Conservation (phyloP, 345 rosid species). For the Salix arbutifolia region DNA sequence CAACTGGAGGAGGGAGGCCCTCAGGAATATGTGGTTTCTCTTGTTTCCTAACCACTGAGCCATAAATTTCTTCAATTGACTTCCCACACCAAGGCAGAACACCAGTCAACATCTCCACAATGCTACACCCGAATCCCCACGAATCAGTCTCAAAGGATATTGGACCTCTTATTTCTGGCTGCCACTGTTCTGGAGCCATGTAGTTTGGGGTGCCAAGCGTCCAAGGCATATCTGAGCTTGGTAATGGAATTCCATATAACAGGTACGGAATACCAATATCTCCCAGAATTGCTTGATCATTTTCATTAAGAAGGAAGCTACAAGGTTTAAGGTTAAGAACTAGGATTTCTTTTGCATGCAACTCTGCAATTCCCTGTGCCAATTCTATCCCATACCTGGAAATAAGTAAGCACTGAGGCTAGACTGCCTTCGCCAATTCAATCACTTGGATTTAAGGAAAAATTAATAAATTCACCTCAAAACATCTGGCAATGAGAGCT, state of each 20-base stretch:
- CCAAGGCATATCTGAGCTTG: conserved; percentile 56
- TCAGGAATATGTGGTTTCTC: conserved; percentile 62
- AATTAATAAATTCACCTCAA: conserved; percentile 50
- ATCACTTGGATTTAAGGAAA: background rate
- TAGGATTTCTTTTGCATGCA: conserved; percentile 66
- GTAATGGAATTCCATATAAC: conserved; percentile 62
- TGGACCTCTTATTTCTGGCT: conserved; percentile 84
- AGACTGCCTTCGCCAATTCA: background rate
- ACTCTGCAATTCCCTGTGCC: conserved; percentile 58
- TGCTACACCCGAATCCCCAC: conserved; percentile 93
- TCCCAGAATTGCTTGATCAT: conserved; percentile 64
- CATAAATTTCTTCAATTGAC: conserved; percentile 57
- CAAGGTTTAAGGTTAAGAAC: conserved; percentile 78
- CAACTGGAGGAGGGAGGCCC: conserved; percentile 70
- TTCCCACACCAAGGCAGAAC: conserved; percentile 76
- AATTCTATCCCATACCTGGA: conserved; percentile 71
- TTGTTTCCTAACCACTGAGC: conserved; percentile 65
- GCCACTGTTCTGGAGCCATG: conserved; percentile 99
- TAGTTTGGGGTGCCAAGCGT: conserved; percentile 87
- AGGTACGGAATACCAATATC: conserved; percentile 78
- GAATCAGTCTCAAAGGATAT: conserved; percentile 82
- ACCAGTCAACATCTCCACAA: conserved; percentile 91
- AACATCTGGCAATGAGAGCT: conserved; percentile 53
- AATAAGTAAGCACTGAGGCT: conserved; percentile 12
- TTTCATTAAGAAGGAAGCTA: conserved; percentile 67